Conservation (phyloP, 1,284 basidiomycete species). For the Inonotus obliquus region DNA sequence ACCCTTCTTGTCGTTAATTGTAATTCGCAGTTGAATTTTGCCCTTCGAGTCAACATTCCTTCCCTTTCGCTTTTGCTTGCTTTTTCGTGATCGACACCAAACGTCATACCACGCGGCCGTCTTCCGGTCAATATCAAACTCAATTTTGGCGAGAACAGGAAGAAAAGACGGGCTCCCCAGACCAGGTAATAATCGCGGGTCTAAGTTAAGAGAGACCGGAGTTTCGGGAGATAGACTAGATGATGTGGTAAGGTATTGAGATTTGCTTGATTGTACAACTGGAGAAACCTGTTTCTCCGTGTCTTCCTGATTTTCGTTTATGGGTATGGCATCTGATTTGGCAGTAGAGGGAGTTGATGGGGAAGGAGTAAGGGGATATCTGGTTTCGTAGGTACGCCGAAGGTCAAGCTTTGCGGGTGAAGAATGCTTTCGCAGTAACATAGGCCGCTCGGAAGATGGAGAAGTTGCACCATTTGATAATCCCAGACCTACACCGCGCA, state of each 20-base stretch:
- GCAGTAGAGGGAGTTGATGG: constrained; percentile 44
- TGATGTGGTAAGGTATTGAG: constrained; percentile 25
- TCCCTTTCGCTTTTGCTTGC: constrained; percentile 17
- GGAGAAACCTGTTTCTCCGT: background rate
- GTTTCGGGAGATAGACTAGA: constrained; percentile 57
- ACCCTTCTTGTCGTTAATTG: constrained; percentile 14
- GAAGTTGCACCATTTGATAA: constrained; percentile 40
- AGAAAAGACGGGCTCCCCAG: constrained; percentile 58
- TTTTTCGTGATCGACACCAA: constrained; percentile 62
- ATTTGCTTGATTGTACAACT: constrained; percentile 7
- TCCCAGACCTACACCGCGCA: constrained; percentile 37
- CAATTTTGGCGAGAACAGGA: constrained; percentile 81
- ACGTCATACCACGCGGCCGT: constrained; percentile 74
- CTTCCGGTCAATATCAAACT: constrained; percentile 78
- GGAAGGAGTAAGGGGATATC: constrained; percentile 43
- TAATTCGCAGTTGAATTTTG: constrained; percentile 14
- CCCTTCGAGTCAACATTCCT: constrained; percentile 25
- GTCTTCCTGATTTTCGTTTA: background rate
- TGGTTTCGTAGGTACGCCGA: constrained; percentile 23
- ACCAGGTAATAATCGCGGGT: constrained; percentile 59
- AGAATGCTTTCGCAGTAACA: constrained; percentile 11
- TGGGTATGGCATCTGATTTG: background rate
- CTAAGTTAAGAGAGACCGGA: constrained; percentile 38
- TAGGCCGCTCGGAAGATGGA: constrained; percentile 29
- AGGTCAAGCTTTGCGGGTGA: constrained; percentile 29